Percentiles rank a stretch among this genome's conserved stretches.
These are phyloP conservation scores for Punica granatum DNA, from an alignment of 345 rosid genomes.

Conservation along the genomic window DNA sequence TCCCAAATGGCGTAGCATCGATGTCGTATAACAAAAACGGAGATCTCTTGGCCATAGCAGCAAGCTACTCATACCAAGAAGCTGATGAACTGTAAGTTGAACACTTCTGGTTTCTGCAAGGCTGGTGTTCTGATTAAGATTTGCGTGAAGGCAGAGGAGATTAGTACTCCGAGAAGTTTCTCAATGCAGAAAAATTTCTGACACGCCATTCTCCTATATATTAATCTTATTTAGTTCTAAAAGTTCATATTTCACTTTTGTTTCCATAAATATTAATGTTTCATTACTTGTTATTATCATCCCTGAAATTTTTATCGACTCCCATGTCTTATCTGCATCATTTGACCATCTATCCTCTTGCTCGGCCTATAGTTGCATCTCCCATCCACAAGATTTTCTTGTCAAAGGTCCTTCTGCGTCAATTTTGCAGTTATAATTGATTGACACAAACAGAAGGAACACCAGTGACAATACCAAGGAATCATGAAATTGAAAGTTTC, in stretches of 20 bases:
- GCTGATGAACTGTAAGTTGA: slow-evolving; percentile 59
- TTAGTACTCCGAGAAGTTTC: not conserved
- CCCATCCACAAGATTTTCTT: not conserved
- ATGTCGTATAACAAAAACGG: slow-evolving; percentile 50
- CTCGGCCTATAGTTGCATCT: not conserved
- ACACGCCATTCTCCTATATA: not conserved
- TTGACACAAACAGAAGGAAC: not conserved
- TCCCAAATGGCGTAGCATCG: slow-evolving; percentile 63
- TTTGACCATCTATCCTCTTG: not conserved
- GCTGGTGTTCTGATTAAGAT: not conserved
- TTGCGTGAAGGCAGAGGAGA: not conserved
- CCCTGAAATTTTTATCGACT: not conserved
- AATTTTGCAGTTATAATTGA: not conserved
- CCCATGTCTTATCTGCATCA: not conserved
- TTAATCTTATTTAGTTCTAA: not conserved
- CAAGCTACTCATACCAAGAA: slow-evolving; percentile 61
- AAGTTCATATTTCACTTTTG: not conserved
- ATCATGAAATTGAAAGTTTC: not conserved
- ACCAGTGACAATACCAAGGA: not conserved
- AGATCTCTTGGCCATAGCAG: slow-evolving; percentile 67
- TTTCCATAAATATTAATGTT: not conserved
- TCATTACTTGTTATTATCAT: not conserved
- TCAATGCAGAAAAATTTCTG: not conserved
- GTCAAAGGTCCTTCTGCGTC: not conserved
- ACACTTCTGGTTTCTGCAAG: not conserved